Percentiles rank a stretch among this genome's conserved stretches.
Evolutionary conservation across 768 basidiomycete genomes (phyloP).

Genomic region (Termitomyces heimii): DNA sequence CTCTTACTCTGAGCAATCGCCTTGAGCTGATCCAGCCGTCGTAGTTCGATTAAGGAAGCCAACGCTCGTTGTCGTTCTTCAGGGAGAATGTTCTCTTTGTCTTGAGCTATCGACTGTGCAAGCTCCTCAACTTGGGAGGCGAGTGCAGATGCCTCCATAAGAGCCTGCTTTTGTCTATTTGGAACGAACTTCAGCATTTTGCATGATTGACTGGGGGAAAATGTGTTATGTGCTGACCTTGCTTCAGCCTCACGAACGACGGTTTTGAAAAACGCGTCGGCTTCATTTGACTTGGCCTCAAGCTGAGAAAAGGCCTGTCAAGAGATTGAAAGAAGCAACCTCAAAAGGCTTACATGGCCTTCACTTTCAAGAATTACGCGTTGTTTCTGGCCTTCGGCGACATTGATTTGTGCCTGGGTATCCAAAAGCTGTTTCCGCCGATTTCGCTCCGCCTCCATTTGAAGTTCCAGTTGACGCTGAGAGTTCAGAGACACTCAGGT

Average conservation of each 20-base stretch:
- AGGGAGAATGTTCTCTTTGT: conserved; percentile 21
- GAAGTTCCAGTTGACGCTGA: conserved; percentile 53
- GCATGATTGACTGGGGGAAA: not conserved
- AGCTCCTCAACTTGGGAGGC: conserved; percentile 43
- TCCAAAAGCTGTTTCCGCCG: conserved; percentile 51
- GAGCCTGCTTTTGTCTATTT: conserved; percentile 31
- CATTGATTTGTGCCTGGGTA: conserved; percentile 52
- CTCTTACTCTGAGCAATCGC: conserved; percentile 44
- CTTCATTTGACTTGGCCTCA: conserved; percentile 46
- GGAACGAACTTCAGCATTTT: no score
- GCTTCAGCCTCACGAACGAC: conserved; percentile 49
- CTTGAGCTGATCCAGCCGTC: conserved; percentile 44
- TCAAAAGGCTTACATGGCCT: conserved; percentile 32
- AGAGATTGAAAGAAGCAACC: not conserved
- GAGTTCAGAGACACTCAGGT: not conserved
- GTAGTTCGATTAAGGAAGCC: conserved; percentile 38
- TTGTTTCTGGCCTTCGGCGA: conserved; percentile 55
- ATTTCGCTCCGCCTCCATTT: conserved; percentile 56
- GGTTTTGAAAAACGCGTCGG: conserved; percentile 47
- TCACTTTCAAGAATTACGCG: conserved; percentile 50
- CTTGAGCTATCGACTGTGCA: conserved; percentile 32
- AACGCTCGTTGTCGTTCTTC: conserved; percentile 35
- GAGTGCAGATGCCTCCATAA: conserved; percentile 42
- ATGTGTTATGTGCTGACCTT: conserved; percentile 17
- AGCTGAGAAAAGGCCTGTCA: conserved; percentile 20